Evolutionary conservation across 164 flowering plant genomes (phyloP), one percentile per base, ranked within the genome.

Genomic region (Piper longum): DNA sequence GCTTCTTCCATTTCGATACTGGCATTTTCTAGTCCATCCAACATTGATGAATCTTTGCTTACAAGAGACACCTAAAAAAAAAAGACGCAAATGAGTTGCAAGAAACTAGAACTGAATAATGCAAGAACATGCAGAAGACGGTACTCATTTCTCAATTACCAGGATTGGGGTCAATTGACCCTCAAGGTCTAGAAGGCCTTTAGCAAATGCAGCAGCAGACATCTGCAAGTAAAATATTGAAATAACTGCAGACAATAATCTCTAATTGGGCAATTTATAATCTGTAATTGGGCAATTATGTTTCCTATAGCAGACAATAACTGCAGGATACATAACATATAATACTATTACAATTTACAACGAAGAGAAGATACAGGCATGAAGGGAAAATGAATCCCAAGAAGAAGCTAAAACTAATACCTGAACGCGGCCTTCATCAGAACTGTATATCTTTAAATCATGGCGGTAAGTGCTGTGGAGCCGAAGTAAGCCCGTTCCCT

Each of bases 171-270:
- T 95, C 66, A 95, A 74, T 75, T 88, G 97, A 61, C 99, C 99
- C 80, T 95, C 99, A 69, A 95, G 85, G 69, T 95, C 99, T 57
- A 95, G 95, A 41, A 95, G 91, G 58, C 99, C 99, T 76, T 95
- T 95, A 43, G 99, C 99, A 83, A 95, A 95, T 69, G 99, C 99
- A 73, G 99, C 99, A 52, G 97, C 99, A 68, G 98, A 92, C 98
- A 92, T 88, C 98, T 92, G 87, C 39, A 54, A 71, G 55, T 43
- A 75, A 54, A 43, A 56, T 40, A 68, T 60, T 45, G 36, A 54
- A 14, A 63, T 18, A 57, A n/a, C n/a, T n/a, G n/a, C n/a, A n/a
- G n/a, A 17, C 16, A 40, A 48, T 7, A 42, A 13, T 41, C 7
- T 7, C 17, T 43, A 7, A 18, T 36, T 52, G 9, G 17, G 43